Evolutionary conservation across 2,329 filamentous ascomycete genomes (phyloP), one percentile per base, ranked within the genome.

Genomic region (Chlorencoelia australis): DNA sequence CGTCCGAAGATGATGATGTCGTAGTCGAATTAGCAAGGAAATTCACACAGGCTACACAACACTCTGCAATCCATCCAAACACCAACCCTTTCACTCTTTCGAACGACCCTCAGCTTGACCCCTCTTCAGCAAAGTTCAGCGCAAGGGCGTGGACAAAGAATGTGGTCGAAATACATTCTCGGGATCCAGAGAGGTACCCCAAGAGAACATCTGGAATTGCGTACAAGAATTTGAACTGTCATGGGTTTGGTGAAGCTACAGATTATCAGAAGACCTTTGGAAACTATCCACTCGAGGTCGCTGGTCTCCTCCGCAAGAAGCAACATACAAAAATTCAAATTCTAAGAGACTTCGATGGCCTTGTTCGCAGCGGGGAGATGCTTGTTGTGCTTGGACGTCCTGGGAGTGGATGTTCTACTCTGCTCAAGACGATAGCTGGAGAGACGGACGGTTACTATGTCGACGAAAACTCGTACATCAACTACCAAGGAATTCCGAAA

Each of bases 301-400:
- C 57, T 1, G 61, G 62, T 8, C 52, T 80, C 19, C 71, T 71
- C 29, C 67, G 68, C 44, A 35, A 40, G 27, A 66, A 66, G 26
- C 62, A 67, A 47, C n/a, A n/a, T n/a, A 67, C 62, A 31, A 72
- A 73, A 46, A 57, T 57, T 20, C 51, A 75, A 21, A 83, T 83
- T 42, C 59, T 84, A 13, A 64, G 67, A 20, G 60, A 68, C 37
- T 81, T 84, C 41, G 71, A 82, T 47, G 80, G 80, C 4, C 45
- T 82, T 3, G 56, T 84, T 10, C 64, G 68, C 39, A 68, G 65
- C 33, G 79, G 79, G 3, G 78, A 85, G 62, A 71, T 84, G 54
- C 56, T 83, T 14, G 68, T 82, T 2, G 79, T 84, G 1, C 66
- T 85, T 0, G 79, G 80, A 3, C 67, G 77, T 17, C 79, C 80